Percentiles rank a stretch among this genome's conserved stretches.
Conservation (phyloP, 2,329 filamentous ascomycete species). For the Ascochyta clinopodiicola region DNA sequence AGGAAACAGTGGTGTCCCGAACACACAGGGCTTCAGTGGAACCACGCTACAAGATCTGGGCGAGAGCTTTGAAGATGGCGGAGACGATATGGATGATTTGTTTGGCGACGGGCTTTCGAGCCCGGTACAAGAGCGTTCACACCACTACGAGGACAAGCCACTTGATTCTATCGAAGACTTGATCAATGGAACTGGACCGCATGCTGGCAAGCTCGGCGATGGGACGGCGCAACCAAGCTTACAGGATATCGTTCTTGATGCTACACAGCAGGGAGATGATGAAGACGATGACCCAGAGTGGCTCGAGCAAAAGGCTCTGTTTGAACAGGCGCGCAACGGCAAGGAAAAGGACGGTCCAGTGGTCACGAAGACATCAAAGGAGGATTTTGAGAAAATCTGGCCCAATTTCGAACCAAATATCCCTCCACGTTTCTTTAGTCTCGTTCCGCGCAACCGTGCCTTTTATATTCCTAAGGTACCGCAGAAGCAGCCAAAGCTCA, state of each 20-base stretch:
- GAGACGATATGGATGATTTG: constrained; percentile 37
- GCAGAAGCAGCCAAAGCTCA: constrained; percentile 76
- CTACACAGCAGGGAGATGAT: constrained; percentile 30
- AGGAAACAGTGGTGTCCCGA: constrained; percentile 28
- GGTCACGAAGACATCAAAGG: constrained; percentile 74
- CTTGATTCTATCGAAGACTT: constrained; percentile 40
- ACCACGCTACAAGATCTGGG: constrained; percentile 53
- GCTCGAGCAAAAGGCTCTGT: constrained; percentile 44
- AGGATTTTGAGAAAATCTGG: constrained; percentile 79
- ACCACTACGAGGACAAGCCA: constrained; percentile 50
- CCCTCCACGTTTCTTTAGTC: constrained; percentile 78
- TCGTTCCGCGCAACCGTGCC: constrained; percentile 82
- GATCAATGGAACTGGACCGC: constrained; percentile 12
- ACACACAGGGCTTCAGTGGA: constrained; percentile 38
- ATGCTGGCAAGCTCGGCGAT: constrained; percentile 13
- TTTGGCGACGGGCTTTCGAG: constrained; percentile 35
- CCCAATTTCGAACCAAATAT: constrained; percentile 79
- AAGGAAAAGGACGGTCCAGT: constrained; percentile 63
- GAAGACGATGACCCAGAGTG: constrained; percentile 44
- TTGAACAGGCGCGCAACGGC: constrained; percentile 35
- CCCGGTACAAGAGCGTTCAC: constrained; percentile 30
- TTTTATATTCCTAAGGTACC: constrained; percentile 81
- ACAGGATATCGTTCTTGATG: constrained; percentile 25
- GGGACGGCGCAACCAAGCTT: constrained; percentile 27
- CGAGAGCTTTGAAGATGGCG: constrained; percentile 48